Percentiles rank a stretch among this genome's conserved stretches.
Evolutionary conservation across 306 rosid species (phyloP).

Genomic region (Vigna angularis): DNA sequence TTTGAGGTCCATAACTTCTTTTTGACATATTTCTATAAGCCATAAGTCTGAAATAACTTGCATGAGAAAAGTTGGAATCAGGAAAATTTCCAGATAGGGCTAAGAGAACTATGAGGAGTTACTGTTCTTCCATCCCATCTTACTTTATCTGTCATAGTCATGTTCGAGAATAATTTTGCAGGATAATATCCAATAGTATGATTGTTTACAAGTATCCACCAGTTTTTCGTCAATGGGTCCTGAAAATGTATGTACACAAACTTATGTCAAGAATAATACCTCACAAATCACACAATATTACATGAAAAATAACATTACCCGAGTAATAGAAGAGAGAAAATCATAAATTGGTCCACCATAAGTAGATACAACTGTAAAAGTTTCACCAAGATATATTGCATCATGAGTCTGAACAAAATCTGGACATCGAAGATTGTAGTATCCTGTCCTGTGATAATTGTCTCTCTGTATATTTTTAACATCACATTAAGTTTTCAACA

Average conservation of each 20-base stretch:
- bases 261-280: no score
- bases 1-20: background rate
- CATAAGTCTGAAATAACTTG: background rate
- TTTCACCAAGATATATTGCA: background rate
- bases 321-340: background rate
- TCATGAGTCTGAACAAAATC: background rate
- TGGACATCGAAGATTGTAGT: no score
- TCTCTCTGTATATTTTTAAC: background rate
- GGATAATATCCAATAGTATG: no score
- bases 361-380: background rate
- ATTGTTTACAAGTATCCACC: no score
- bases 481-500: background rate
- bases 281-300: no score
- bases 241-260: no score
- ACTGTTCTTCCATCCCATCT: no score
- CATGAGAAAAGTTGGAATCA: background rate
- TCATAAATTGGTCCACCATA: fast-evolving
- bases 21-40: background rate
- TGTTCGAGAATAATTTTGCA: no score
- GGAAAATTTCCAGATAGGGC: background rate
- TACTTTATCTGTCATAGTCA: no score
- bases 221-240: no score
- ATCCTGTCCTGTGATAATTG: no score
- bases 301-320: constrained; percentile 1
- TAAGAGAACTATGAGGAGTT: no score